Percentiles rank a stretch among this genome's conserved stretches.
Conservation (phyloP, 1,139 yeast species). For the Pichia sp. region DNA sequence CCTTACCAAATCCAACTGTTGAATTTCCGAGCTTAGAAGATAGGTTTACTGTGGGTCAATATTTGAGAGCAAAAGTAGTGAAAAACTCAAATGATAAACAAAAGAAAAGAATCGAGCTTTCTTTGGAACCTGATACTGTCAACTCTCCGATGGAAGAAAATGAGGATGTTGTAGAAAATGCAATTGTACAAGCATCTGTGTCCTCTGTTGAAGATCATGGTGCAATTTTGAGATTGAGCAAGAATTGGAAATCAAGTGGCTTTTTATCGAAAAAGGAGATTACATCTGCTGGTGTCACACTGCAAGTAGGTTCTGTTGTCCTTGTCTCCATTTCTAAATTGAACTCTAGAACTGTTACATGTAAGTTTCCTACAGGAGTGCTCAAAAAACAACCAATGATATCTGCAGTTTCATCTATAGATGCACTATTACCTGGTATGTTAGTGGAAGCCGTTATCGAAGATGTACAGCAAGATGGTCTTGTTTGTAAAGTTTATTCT, state of each 20-base stretch:
- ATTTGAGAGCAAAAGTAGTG: slow-evolving; percentile 73
- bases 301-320: slow-evolving; percentile 40
- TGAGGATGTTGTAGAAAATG: slow-evolving; percentile 50
- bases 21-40: slow-evolving; percentile 50
- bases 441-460: slow-evolving; percentile 67
- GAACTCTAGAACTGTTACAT: slow-evolving; percentile 52
- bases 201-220: slow-evolving; percentile 90
- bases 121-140: slow-evolving; percentile 68
- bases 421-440: slow-evolving; percentile 79
- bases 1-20: slow-evolving; percentile 19
- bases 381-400: slow-evolving; percentile 41
- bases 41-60: slow-evolving; percentile 67
- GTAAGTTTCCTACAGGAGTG: slow-evolving; percentile 36
- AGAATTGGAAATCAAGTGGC: slow-evolving; percentile 43
- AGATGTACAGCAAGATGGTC: slow-evolving; percentile 53
- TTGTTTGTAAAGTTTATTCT: slow-evolving; percentile 59
- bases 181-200: slow-evolving; percentile 67
- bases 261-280: slow-evolving; percentile 71
- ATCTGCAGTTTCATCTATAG: slow-evolving; percentile 58
- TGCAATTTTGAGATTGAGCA: slow-evolving; percentile 65
- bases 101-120: slow-evolving; percentile 58
- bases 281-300: slow-evolving; percentile 23
- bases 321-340: slow-evolving; percentile 42
- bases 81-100: slow-evolving; percentile 33
- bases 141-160: slow-evolving; percentile 52